Conservation (phyloP, 768 basidiomycete species). For the Leccinum rimulosum region DNA sequence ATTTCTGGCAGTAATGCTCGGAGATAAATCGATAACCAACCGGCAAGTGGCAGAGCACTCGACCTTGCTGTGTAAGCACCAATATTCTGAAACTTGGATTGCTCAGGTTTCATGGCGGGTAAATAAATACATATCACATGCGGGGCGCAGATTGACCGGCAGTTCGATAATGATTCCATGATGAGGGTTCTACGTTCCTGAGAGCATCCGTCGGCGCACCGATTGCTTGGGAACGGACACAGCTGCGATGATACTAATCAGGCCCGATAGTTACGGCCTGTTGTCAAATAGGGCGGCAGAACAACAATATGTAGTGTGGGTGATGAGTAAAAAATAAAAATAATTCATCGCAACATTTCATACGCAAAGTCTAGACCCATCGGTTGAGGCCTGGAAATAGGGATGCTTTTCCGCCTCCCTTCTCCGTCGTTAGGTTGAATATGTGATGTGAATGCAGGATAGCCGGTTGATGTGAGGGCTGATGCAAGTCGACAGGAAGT, state of each 20-base stretch:
- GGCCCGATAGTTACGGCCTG: background rate
- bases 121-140: background rate
- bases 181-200: background rate
- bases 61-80: background rate
- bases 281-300: background rate
- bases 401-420: background rate
- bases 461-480: background rate
- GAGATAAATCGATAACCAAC: background rate
- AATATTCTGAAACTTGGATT: background rate
- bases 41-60: background rate
- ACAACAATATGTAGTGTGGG: background rate
- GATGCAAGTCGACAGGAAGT: background rate
- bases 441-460: background rate
- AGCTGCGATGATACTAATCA: background rate
- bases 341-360: background rate
- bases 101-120: background rate
- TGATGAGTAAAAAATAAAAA: background rate
- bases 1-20: background rate
- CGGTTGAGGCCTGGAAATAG: background rate
- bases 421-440: background rate
- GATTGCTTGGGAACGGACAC: constrained; percentile 4
- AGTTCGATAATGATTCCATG: background rate
- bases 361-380: background rate
- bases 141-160: background rate
- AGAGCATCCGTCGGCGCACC: background rate